phyloP scores from a whole-genome alignment of 208 protist genomes.

The Leishmania mexicana region DNA sequence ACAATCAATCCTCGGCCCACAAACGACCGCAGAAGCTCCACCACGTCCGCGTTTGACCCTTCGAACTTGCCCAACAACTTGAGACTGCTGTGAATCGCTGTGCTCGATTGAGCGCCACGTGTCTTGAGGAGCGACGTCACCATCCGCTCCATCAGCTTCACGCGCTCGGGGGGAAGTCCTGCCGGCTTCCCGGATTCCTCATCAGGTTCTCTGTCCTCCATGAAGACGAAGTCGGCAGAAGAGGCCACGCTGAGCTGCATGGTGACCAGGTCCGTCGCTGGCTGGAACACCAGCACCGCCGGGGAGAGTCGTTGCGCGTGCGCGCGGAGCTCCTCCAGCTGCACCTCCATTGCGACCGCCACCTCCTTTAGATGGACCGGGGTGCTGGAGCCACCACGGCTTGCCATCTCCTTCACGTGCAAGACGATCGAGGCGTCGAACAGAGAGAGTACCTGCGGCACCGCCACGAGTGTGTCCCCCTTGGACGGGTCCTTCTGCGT shows the following conservation, averaged over 20 bases:
- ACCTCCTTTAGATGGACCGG: constrained; percentile 21
- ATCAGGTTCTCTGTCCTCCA: constrained; percentile 27
- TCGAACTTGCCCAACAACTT: constrained; percentile 78
- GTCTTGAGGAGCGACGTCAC: constrained; percentile 75
- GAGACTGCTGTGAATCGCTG: constrained; percentile 85
- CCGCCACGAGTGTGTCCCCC: constrained; percentile 29
- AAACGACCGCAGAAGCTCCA: constrained; percentile 71
- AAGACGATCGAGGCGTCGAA: constrained; percentile 80
- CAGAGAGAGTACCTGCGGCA: constrained; percentile 56
- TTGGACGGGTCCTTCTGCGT: constrained; percentile 50
- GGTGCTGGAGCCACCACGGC: not conserved
- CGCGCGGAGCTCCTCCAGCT: constrained; percentile 27
- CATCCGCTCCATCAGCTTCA: constrained; percentile 70
- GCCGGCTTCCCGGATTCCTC: constrained; percentile 49
- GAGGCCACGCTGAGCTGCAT: constrained; percentile 49
- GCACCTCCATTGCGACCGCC: constrained; percentile 29
- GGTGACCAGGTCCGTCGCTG: constrained; percentile 25
- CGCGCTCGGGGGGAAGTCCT: constrained; percentile 60
- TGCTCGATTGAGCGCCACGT: constrained; percentile 46
- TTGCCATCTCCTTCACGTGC: constrained; percentile 52
- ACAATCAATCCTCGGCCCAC: constrained; percentile 51
- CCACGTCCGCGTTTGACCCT: constrained; percentile 57
- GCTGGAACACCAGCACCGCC: constrained; percentile 33
- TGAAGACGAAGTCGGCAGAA: constrained; percentile 29
- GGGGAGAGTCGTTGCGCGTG: constrained; percentile 37